phyloP scores from a whole-genome alignment of 768 basidiomycete genomes.

The Neoboletus magnificus region DNA sequence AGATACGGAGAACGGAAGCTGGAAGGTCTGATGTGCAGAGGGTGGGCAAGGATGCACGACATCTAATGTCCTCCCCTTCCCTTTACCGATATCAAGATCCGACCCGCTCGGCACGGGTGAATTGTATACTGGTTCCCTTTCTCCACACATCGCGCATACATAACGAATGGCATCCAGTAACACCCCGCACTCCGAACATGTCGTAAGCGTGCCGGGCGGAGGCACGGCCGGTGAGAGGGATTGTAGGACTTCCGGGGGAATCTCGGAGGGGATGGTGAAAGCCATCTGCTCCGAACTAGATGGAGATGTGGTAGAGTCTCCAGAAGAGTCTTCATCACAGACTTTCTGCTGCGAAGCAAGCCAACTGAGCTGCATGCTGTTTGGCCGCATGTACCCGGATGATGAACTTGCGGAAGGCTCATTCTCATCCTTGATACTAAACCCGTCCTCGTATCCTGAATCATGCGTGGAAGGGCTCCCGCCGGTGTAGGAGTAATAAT shows the following conservation, averaged over 20 bases:
- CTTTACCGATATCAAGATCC: conserved; percentile 35
- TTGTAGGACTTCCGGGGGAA: conserved; percentile 52
- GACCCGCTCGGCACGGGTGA: conserved; percentile 9
- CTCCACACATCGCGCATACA: conserved; percentile 85
- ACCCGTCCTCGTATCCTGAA: conserved; percentile 51
- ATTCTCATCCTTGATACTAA: conserved; percentile 34
- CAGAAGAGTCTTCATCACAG: conserved; percentile 18
- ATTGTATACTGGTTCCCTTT: conserved; percentile 50
- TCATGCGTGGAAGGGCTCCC: conserved; percentile 51
- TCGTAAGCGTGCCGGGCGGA: conserved; percentile 62
- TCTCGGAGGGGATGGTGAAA: conserved; percentile 32
- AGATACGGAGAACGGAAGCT: conserved; percentile 17
- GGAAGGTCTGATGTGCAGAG: conserved; percentile 30
- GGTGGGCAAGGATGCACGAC: conserved; percentile 34
- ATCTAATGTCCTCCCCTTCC: conserved; percentile 40
- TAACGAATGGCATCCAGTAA: conserved; percentile 82
- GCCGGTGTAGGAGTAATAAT: conserved; percentile 69
- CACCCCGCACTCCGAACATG: conserved; percentile 79
- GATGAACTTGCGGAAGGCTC: conserved; percentile 26
- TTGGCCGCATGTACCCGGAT: conserved; percentile 47
- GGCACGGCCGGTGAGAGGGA: conserved; percentile 47
- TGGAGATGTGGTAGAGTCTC: conserved; percentile 10
- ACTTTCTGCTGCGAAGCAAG: conserved; percentile 51
- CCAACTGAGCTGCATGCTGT: conserved; percentile 66
- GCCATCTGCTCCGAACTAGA: conserved; percentile 17